Evolutionary conservation across 208 protist genomes (phyloP), one percentile per base, ranked within the genome.

Genomic region (Trypanosoma cruzi): DNA sequence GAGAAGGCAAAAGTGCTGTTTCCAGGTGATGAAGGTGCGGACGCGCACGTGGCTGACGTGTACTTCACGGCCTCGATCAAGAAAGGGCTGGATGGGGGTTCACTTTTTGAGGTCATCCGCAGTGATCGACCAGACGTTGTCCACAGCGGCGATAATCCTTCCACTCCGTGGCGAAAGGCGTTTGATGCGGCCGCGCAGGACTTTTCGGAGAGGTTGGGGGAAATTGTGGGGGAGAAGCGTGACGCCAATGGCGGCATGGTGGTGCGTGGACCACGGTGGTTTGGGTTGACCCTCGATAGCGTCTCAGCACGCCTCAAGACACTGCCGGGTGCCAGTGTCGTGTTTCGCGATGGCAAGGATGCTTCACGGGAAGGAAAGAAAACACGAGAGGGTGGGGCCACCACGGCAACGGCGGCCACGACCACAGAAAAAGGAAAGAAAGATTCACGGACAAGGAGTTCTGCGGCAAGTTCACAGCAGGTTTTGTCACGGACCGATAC

Each of bases 51-150:
- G 40, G 26, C 46, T 13, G 37, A 52, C 18, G 55, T 62, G 49
- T 81, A 78, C 64, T 92, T 86, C 63, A 88, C 68, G 4, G 81
- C 79, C 4, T 69, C 77, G 4, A 79, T 92, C 37, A 56, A 59
- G 14, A 57, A 72, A 22, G 61, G 49, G 1, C 11, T 64, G 8
- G 53, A 59, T 50, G 59, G 57, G 40, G 52, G 18, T 14, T 85
- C 85, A 14, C 56, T 62, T 24, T 93, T 88, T 67, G 69, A 73
- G 44, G 54, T 95, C 4, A 75, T 56, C 3, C 86, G 89, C 52
- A 93, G 86, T 73, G 89, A 95, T 70, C 66, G 68, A 22, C 76
- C 80, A n/a, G 66, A 65, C 2, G 49, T 52, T 28, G 79, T 84
- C 44, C 90, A 92, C 67, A 56, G 26, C 11, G 67, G 74, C 53